A percentile compares a stretch with the other conserved stretches of the same genome.
Evolutionary conservation across 768 basidiomycete species (phyloP).

Genomic region (Lepiota venenata): DNA sequence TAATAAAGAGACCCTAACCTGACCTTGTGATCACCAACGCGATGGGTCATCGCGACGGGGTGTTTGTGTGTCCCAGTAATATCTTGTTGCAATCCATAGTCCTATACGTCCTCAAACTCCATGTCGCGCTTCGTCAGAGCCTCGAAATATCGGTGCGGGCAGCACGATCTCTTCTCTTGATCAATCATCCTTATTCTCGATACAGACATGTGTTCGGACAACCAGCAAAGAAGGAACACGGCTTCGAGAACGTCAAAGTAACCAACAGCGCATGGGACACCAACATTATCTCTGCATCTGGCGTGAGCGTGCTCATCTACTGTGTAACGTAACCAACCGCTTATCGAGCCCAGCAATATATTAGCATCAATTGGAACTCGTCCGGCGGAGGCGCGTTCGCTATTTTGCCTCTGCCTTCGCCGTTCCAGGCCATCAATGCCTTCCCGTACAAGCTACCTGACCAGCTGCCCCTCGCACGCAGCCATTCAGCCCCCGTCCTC

Average conservation of each 20-base stretch:
- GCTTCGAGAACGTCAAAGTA: constrained; percentile 80
- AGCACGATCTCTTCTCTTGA: constrained; percentile 14
- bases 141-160: constrained; percentile 76
- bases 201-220: constrained; percentile 90
- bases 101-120: not conserved
- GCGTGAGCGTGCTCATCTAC: constrained; percentile 42
- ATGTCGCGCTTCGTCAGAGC: constrained; percentile 89
- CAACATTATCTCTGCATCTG: constrained; percentile 84
- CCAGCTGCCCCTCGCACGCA: constrained; percentile 86
- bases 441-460: constrained; percentile 87
- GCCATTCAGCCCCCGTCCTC: constrained; percentile 79
- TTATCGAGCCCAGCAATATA: constrained; percentile 54
- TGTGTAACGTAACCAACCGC: constrained; percentile 9
- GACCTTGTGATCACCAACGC: constrained; percentile 1
- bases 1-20: constrained; percentile 5
- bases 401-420: constrained; percentile 84
- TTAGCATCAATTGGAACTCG: constrained; percentile 93
- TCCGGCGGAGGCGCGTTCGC: constrained; percentile 93
- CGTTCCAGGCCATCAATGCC: constrained; percentile 48
- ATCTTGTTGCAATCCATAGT: not conserved
- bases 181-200: constrained; percentile 3
- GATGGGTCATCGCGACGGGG: not conserved
- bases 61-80: not conserved
- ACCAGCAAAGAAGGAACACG: constrained; percentile 78
- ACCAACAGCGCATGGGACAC: constrained; percentile 96